A percentile compares a stretch with the other conserved stretches of the same genome.
These are phyloP conservation scores for Aspergillus fumigatiaffinis DNA, from an alignment of 2,329 filamentous ascomycete species.

Conservation along the genomic window DNA sequence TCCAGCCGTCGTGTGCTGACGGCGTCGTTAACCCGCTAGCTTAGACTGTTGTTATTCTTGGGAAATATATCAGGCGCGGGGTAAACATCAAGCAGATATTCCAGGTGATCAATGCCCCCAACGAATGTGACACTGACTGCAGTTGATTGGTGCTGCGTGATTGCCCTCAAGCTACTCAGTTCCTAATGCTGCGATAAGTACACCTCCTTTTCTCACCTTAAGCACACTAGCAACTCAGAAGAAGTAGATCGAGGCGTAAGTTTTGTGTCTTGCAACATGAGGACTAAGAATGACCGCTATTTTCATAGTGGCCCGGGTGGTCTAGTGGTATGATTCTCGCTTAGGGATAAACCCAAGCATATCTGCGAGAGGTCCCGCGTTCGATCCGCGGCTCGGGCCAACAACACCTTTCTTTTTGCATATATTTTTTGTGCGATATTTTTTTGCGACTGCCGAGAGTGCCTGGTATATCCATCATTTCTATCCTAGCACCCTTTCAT, in stretches of 20 bases:
- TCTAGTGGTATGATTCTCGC: conserved; percentile 24
- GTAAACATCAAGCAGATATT: background rate
- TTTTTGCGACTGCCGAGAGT: background rate
- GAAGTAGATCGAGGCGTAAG: too few relatives aligned
- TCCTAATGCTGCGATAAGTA: background rate
- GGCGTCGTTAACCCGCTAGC: background rate
- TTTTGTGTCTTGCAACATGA: background rate
- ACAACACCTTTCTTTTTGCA: conserved; percentile 4
- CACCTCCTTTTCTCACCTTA: too few relatives aligned
- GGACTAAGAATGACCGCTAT: background rate
- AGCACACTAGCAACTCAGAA: too few relatives aligned
- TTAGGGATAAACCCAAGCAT: conserved; percentile 19
- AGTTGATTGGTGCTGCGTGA: background rate
- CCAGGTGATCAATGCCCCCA: background rate
- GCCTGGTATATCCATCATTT: background rate
- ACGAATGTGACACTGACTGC: background rate
- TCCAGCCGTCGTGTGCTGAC: background rate
- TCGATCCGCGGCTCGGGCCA: conserved; percentile 17
- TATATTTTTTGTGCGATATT: background rate
- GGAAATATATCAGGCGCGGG: too few relatives aligned
- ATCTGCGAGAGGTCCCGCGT: conserved; percentile 23
- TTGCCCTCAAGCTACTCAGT: background rate
- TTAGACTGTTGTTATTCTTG: too few relatives aligned
- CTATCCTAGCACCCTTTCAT: background rate
- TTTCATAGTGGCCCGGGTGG: conserved; percentile 14